Evolutionary conservation across 2,329 filamentous ascomycete species (phyloP).

Genomic region (Exophiala sp.): DNA sequence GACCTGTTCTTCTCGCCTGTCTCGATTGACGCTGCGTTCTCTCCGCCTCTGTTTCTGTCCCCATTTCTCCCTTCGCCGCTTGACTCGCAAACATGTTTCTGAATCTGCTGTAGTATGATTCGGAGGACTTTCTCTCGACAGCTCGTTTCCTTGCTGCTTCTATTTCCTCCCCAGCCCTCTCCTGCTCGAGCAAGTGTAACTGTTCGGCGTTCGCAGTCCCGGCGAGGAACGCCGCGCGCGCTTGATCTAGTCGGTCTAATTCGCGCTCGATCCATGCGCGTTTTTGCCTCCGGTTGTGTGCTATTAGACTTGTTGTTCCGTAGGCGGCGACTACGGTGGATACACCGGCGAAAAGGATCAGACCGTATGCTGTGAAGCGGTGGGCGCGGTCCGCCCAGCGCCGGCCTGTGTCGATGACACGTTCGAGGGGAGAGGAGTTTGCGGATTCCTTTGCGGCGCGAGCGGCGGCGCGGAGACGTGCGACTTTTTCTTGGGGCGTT

Average conservation of each 20-base stretch:
- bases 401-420: constrained; percentile 51
- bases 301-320: constrained; percentile 62
- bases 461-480: constrained; percentile 64
- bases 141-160: constrained; percentile 41
- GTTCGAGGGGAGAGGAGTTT: constrained; percentile 55
- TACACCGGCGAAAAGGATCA: constrained; percentile 60
- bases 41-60: constrained; percentile 18
- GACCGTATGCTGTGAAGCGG: constrained; percentile 55
- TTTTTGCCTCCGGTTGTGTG: constrained; percentile 64
- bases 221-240: constrained; percentile 41
- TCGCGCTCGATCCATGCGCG: constrained; percentile 58
- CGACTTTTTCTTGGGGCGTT: constrained; percentile 67
- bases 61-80: constrained; percentile 22
- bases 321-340: constrained; percentile 60
- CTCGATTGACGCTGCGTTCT: constrained; percentile 10
- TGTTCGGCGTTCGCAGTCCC: constrained; percentile 40
- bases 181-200: constrained; percentile 43
- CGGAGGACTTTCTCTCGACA: constrained; percentile 38
- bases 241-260: constrained; percentile 40
- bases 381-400: constrained; percentile 60
- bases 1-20: constrained; percentile 4
- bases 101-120: constrained; percentile 28
- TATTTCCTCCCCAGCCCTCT: constrained; percentile 43
- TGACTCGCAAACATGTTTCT: constrained; percentile 20
- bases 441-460: constrained; percentile 62